Percentiles rank a stretch among this genome's conserved stretches.
phyloP scores from a whole-genome alignment of 345 rosid genomes.

The Bruguiera gymnorhiza region DNA sequence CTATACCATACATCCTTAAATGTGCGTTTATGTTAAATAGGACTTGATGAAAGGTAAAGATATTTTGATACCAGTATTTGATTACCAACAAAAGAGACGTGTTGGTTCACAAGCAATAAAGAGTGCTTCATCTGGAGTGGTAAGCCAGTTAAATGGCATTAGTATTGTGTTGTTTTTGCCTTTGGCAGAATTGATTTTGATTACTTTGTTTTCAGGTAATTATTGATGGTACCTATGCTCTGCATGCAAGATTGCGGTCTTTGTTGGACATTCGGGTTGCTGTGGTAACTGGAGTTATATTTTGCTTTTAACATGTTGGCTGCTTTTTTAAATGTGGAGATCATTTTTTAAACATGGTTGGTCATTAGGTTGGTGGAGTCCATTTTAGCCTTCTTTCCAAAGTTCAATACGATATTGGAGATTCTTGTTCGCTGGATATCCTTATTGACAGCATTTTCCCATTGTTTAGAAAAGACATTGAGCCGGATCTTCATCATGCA shows the following conservation, averaged over 20 bases:
- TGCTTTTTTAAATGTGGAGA: not conserved
- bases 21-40: slow-evolving; percentile 39
- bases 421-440: slow-evolving; percentile 87
- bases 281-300: slow-evolving; percentile 49
- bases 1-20: too few relatives aligned
- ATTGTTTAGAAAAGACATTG: slow-evolving; percentile 91
- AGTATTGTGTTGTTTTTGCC: slow-evolving; percentile 7
- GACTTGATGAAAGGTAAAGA: slow-evolving; percentile 77
- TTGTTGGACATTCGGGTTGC: slow-evolving; percentile 98
- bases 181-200: slow-evolving; percentile 19
- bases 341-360: slow-evolving; percentile 17
- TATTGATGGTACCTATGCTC: slow-evolving; percentile 97
- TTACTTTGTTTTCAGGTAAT: slow-evolving; percentile 54
- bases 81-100: slow-evolving; percentile 76
- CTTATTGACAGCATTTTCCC: slow-evolving; percentile 99
- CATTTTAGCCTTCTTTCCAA: slow-evolving; percentile 98
- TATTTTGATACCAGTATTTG: slow-evolving; percentile 70
- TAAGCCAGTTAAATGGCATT: slow-evolving; percentile 26
- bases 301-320: too few relatives aligned
- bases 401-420: slow-evolving; percentile 94
- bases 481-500: slow-evolving; percentile 99
- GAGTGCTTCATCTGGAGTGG: slow-evolving; percentile 76
- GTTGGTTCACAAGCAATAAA: slow-evolving; percentile 55
- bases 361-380: slow-evolving; percentile 92
- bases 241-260: slow-evolving; percentile 90